Base-by-base conservation (phyloP, 208 protist species). In the Porcisia hertigi region DNA sequence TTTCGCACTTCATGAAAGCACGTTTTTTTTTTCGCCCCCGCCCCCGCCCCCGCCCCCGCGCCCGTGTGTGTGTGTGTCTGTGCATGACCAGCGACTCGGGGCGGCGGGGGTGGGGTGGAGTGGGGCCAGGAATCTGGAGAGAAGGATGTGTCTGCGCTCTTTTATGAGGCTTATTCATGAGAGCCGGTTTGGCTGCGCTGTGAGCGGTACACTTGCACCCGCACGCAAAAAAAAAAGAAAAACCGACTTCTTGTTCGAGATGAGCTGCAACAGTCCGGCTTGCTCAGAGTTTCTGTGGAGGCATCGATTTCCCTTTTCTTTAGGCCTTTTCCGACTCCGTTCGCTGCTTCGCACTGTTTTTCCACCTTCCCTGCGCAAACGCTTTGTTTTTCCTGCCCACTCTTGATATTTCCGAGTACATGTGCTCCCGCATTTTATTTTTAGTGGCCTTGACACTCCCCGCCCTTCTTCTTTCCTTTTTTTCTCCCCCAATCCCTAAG, bases 1-100 rank as follows among this genome's bases (percentile, higher is more conserved):
- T 85, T 79, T 73, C 79, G 71, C 1, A 80, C 76, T 36, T 84
- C n/a, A 77, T 14, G 30, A 23, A 41, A 1, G 34, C 0, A 5
- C 69, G 4, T 76, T 41, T 52, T 34, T 30, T 30, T 30, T 30
- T 30, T 30, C 30, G 30, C 30, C 30, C 30, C 30, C 30, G 30
- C 30, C 0, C 30, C 30, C 30, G 30, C n/a, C n/a, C n/a, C n/a
- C 30, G 30, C 30, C 30, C 30, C 30, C 30, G 30, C 30, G 30
- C 30, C 30, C 30, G 30, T 30, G 30, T 25, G 41, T 52, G 41
- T 3, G 23, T 47, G 63, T 9, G 41, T 69, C 43, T 69, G 64
- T 23, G 64, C 11, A 12, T 12, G n/a, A n/a, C n/a, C n/a, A n/a
- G n/a, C n/a, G n/a, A n/a, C n/a, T n/a, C n/a, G n/a, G n/a, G n/a